Evolutionary conservation across 805 yeast species (phyloP).

Genomic region (Lachancea fermentati): DNA sequence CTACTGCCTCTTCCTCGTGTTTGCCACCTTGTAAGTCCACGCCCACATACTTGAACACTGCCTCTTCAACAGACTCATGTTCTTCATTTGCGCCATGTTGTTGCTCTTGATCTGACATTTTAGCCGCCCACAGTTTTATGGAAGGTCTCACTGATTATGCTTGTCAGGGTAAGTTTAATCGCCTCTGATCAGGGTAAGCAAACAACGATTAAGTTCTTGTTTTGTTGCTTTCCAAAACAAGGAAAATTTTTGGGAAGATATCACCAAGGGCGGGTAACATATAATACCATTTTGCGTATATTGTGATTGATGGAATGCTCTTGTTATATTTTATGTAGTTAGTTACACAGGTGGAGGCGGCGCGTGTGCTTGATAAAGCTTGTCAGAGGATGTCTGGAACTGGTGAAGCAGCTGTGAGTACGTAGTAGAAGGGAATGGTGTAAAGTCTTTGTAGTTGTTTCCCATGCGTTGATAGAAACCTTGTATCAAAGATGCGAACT

Average conservation of each 20-base stretch:
- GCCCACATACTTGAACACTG: constrained; percentile 68
- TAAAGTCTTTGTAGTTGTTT: constrained; percentile 20
- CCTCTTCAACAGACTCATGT: constrained; percentile 61
- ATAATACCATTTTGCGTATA: neutral
- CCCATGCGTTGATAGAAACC: constrained; percentile 23
- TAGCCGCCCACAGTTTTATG: constrained; percentile 9
- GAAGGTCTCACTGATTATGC: neutral
- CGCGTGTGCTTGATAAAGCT: constrained; percentile 29
- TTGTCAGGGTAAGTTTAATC: constrained; percentile 10
- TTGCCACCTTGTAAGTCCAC: constrained; percentile 43
- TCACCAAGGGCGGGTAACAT: constrained; percentile 12
- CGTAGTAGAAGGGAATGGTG: constrained; percentile 18
- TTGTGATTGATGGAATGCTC: too few relatives aligned
- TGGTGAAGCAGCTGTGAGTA: constrained; percentile 22
- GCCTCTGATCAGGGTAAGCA: constrained; percentile 12
- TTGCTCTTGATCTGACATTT: constrained; percentile 6
- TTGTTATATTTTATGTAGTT: neutral
- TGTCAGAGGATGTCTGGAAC: constrained; percentile 26
- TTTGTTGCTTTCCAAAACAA: neutral
- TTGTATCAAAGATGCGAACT: constrained; percentile 29
- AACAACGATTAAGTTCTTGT: constrained; percentile 3
- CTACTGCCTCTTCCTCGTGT: constrained; percentile 15
- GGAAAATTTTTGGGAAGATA: constrained; percentile 4
- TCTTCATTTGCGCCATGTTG: constrained; percentile 9
- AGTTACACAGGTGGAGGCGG: constrained; percentile 30